A percentile compares a stretch with the other conserved stretches of the same genome.
These are phyloP conservation scores for Thermomucor indicae-seudaticae DNA, from an alignment of 371 early-diverging fungal genomes.

Conservation along the genomic window DNA sequence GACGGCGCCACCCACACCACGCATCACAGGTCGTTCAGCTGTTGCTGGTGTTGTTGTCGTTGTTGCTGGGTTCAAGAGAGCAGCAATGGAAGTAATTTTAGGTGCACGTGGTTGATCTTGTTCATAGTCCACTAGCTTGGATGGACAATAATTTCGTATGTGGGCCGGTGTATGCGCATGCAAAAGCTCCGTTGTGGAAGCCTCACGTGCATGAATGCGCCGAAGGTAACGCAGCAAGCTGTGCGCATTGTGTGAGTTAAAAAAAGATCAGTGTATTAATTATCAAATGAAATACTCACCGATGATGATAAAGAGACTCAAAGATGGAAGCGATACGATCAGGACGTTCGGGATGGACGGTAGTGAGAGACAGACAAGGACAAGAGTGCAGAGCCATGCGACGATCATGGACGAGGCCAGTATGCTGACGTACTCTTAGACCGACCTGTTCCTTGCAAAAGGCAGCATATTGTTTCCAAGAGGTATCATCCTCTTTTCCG, in stretches of 20 bases:
- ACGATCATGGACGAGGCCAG: conserved; percentile 57
- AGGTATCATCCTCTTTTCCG: conserved; percentile 46
- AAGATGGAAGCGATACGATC: conserved; percentile 47
- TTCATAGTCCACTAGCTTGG: too few relatives aligned
- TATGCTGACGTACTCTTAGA: conserved; percentile 51
- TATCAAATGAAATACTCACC: conserved; percentile 16
- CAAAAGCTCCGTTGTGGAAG: conserved; percentile 46
- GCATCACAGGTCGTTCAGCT: neutral
- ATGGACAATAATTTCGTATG: conserved; percentile 49
- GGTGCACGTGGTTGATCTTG: conserved; percentile 8
- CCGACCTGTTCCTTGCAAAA: too few relatives aligned
- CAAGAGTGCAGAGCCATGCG: conserved; percentile 56
- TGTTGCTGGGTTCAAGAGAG: conserved; percentile 9
- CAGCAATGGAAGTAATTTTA: conserved; percentile 33
- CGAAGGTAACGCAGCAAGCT: conserved; percentile 50
- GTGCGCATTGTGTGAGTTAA: neutral
- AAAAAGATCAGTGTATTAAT: neutral
- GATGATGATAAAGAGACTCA: conserved; percentile 31
- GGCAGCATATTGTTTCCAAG: conserved; percentile 47
- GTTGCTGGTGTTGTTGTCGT: conserved; percentile 9
- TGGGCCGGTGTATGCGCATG: conserved; percentile 50
- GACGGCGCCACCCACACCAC: conserved; percentile 37
- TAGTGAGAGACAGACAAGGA: conserved; percentile 54
- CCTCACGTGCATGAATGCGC: conserved; percentile 50
- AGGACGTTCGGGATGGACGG: conserved; percentile 62